Evolutionary conservation across 208 protist species (phyloP).

Genomic region (Acanthamoeba pearcei): DNA sequence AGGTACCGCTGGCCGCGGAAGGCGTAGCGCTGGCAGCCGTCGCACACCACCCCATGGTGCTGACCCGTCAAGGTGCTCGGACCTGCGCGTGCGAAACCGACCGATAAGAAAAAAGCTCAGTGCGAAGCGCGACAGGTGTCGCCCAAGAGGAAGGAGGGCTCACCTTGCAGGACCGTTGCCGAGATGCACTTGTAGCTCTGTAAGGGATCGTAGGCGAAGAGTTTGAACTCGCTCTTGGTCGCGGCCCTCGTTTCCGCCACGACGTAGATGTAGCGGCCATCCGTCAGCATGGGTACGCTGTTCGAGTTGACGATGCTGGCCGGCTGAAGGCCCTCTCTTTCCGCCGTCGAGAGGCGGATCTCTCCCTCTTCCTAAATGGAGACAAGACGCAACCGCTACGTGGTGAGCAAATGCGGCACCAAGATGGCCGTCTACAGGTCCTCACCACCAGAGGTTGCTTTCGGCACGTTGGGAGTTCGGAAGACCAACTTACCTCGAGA

Average conservation of each 20-base stretch:
- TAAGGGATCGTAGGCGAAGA: constrained; percentile 51
- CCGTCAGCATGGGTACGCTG: constrained; percentile 17
- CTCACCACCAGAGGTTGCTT: background rate
- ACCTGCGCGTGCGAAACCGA: background rate
- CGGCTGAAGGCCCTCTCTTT: constrained; percentile 14
- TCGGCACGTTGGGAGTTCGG: background rate
- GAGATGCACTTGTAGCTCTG: constrained; percentile 60
- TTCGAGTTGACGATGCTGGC: background rate
- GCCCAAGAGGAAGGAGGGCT: background rate
- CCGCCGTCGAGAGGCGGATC: background rate
- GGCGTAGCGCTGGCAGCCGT: constrained; percentile 51
- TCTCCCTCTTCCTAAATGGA: constrained; percentile 18
- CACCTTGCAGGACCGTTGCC: constrained; percentile 27
- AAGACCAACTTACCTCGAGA: background rate
- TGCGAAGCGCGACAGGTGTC: background rate
- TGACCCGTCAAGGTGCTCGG: background rate
- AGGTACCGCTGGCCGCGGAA: constrained; percentile 40
- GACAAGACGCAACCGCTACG: background rate
- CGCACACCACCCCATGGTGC: constrained; percentile 45
- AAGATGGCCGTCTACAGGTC: no score
- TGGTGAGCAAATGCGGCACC: no score
- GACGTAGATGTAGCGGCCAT: constrained; percentile 43
- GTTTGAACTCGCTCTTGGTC: constrained; percentile 24
- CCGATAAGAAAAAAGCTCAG: background rate
- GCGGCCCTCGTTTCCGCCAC: constrained; percentile 14